phyloP scores from a whole-genome alignment of 768 basidiomycete species.

The Rhizopogon salebrosus region DNA sequence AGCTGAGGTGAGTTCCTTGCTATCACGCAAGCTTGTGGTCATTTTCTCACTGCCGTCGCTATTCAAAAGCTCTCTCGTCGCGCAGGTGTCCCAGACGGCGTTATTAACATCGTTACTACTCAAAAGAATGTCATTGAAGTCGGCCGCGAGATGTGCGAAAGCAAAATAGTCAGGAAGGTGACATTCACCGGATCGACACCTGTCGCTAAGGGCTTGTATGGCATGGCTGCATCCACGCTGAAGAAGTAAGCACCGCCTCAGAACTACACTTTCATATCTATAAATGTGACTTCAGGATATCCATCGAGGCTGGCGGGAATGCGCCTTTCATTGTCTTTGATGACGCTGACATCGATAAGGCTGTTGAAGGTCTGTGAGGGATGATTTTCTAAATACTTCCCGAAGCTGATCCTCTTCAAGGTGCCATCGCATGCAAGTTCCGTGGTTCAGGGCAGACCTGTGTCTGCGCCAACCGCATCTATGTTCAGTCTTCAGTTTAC shows the following conservation, averaged over 20 bases:
- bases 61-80: conserved; percentile 62
- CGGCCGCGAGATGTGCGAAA: conserved; percentile 92
- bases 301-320: conserved; percentile 90
- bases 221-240: conserved; percentile 67
- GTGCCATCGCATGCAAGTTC: conserved; percentile 76
- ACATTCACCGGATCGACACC: conserved; percentile 87
- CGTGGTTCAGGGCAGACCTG: conserved; percentile 79
- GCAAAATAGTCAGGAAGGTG: conserved; percentile 78
- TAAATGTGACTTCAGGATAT: conserved; percentile 35
- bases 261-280: not conserved
- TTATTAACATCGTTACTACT: conserved; percentile 91
- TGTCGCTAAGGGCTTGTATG: conserved; percentile 73
- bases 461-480: conserved; percentile 86
- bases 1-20: conserved; percentile 56
- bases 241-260: conserved; percentile 58
- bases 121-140: conserved; percentile 81
- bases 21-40: not conserved
- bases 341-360: conserved; percentile 89
- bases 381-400: not conserved
- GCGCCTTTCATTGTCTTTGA: conserved; percentile 96
- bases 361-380: conserved; percentile 64
- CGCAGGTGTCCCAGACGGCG: conserved; percentile 93
- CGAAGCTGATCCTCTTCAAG: conserved; percentile 29
- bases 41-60: not conserved
- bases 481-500: conserved; percentile 87